phyloP scores from a whole-genome alignment of 331 rosid species.

The Quercus lobata region DNA sequence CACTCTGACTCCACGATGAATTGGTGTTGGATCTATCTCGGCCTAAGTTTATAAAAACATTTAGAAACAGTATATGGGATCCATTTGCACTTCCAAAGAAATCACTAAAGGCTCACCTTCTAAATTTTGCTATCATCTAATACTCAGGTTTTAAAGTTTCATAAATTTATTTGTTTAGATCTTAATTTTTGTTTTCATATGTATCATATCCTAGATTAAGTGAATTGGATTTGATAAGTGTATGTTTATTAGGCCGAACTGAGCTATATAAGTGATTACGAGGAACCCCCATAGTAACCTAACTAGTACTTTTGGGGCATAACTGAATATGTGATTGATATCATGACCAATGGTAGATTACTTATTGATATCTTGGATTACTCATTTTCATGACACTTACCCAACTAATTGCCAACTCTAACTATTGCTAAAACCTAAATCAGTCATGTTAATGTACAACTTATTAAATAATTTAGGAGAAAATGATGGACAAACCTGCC shows the following conservation, averaged over 20 bases:
- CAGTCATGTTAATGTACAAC: background rate
- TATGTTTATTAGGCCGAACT: no score
- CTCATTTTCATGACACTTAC: no score
- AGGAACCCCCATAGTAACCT: no score
- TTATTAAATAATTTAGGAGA: background rate
- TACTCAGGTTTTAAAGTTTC: background rate
- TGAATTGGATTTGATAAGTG: no score
- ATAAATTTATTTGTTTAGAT: background rate
- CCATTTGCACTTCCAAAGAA: background rate
- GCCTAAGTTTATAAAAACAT: conserved; percentile 28
- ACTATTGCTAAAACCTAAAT: no score
- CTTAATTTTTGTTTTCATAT: no score
- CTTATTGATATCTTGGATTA: no score
- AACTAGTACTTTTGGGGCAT: no score
- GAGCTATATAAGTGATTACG: no score
- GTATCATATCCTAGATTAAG: no score
- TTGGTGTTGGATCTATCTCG: conserved; percentile 49
- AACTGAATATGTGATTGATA: no score
- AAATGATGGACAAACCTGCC: conserved; percentile 33
- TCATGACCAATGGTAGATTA: no score
- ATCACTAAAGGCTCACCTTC: background rate
- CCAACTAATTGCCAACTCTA: background rate
- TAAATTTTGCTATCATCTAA: background rate
- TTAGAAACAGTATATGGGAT: background rate
- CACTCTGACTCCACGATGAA: conserved; percentile 46